phyloP scores from a whole-genome alignment of 345 rosid species.

The Melaleuca alternifolia region DNA sequence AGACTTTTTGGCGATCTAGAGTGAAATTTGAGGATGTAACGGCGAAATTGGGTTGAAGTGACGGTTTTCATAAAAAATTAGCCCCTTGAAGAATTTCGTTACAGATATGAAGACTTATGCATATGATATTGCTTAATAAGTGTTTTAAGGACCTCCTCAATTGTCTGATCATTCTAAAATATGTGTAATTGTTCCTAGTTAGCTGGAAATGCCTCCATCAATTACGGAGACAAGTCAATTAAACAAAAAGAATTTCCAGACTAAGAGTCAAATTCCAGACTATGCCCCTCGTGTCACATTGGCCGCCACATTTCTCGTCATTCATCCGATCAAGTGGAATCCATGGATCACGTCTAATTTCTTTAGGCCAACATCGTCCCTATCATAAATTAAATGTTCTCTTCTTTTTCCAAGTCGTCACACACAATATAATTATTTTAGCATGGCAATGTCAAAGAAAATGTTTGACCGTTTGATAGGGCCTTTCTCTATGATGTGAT shows the following conservation, averaged over 20 bases:
- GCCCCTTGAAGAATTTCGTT: too few species aligned
- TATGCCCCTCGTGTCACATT: neutral
- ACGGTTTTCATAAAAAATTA: too few species aligned
- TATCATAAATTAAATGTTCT: neutral
- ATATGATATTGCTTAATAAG: neutral
- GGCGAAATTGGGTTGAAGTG: too few species aligned
- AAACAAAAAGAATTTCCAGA: too few species aligned
- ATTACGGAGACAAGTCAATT: neutral
- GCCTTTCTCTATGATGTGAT: neutral
- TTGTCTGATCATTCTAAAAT: neutral
- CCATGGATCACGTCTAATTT: neutral
- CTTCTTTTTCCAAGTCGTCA: neutral
- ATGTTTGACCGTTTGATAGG: neutral
- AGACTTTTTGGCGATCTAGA: too few species aligned
- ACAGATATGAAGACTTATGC: neutral
- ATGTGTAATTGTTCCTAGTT: neutral
- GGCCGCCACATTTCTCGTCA: neutral
- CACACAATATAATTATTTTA: neutral
- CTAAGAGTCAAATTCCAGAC: too few species aligned
- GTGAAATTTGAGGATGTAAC: rapidly evolving
- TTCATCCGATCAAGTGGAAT: neutral
- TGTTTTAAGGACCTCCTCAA: neutral
- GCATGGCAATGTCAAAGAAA: neutral
- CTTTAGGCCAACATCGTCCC: neutral
- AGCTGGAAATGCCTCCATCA: neutral